Evolutionary conservation across 371 early-diverging fungal genomes (phyloP), one percentile per base, ranked within the genome.

Genomic region (Lichtheimia hyalospora): DNA sequence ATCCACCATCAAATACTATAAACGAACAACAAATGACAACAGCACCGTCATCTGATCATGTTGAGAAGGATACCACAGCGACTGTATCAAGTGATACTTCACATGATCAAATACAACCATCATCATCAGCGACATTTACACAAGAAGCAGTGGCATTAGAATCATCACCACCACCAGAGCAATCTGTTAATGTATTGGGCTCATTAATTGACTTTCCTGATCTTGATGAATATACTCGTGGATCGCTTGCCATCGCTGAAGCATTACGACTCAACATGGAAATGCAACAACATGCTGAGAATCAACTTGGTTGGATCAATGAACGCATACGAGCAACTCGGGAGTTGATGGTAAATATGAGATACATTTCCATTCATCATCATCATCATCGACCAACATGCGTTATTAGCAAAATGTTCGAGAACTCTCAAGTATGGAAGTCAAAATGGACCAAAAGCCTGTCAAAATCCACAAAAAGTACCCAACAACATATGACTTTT

Each of bases 221-320:
- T n/a, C 21, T 46, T 46, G 46, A 46, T 46, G 46, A 46, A 3
- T 46, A 18, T 21, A 46, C 46, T 16, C 46, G 46, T 46, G 46
- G 46, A n/a, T 8, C 16, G 8, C 28, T 18, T 10, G 52, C 42
- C 1, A 50, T 59, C 14, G 27, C 23, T 43, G 62, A 66, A 24
- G 68, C 74, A 1, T 39, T 68, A n/a, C n/a, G 39, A 7, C 13
- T 68, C 6, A 74, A 71, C 40, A 53, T 57, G 40, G 48, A 59
- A 16, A 51, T 74, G 58, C 67, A 68, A 16, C 15, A 55, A 0
- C 49, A 54, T 50, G 67, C 55, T 0, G 42, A 58, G 15, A 49
- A 43, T 5, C 63, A 69, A 21, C 60, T 74, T 27, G 27, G 21
- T 10, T 27, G 55, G 14, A 67, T 71, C 15, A 57, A 69, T 18